Evolutionary conservation across 1,284 basidiomycete species (phyloP).

Genomic region (Apiotrichum sp.): DNA sequence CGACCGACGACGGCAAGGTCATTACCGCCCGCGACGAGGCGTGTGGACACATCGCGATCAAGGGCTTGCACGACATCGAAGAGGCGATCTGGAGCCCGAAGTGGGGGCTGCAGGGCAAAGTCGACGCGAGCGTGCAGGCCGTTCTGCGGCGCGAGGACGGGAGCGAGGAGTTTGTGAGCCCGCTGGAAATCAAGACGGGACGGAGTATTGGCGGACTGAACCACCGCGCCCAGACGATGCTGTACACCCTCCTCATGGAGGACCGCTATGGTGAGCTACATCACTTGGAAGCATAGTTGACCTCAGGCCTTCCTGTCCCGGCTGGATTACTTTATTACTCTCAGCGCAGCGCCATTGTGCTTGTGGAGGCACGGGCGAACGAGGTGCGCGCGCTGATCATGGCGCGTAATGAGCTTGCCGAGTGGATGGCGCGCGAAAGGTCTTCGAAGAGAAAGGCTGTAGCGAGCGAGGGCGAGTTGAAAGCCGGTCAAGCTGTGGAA

Average conservation of each 20-base stretch:
- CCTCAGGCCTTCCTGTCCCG: constrained; percentile 35
- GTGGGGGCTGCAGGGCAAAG: constrained; percentile 90
- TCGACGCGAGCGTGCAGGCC: constrained; percentile 82
- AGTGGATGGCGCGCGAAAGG: constrained; percentile 53
- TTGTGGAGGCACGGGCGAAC: constrained; percentile 67
- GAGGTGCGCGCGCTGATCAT: constrained; percentile 79
- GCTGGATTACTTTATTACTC: constrained; percentile 91
- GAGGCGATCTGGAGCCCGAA: constrained; percentile 97
- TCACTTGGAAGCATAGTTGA: neutral
- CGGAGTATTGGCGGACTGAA: constrained; percentile 69
- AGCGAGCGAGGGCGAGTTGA: neutral
- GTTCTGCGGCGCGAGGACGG: constrained; percentile 49
- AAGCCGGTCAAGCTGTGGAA: neutral
- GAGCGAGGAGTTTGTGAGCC: constrained; percentile 43
- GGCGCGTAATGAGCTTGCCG: constrained; percentile 78
- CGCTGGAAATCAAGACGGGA: constrained; percentile 96
- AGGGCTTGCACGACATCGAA: constrained; percentile 75
- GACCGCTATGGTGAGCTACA: constrained; percentile 67
- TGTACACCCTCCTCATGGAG: constrained; percentile 86
- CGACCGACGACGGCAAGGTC: neutral
- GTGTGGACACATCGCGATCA: constrained; percentile 56
- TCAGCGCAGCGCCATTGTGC: constrained; percentile 77
- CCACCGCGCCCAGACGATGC: constrained; percentile 95
- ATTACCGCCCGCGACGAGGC: constrained; percentile 24
- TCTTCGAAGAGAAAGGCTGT: neutral